Evolutionary conservation across 1,139 yeast genomes (phyloP).

Genomic region (Yamadazyma trypodendri): DNA sequence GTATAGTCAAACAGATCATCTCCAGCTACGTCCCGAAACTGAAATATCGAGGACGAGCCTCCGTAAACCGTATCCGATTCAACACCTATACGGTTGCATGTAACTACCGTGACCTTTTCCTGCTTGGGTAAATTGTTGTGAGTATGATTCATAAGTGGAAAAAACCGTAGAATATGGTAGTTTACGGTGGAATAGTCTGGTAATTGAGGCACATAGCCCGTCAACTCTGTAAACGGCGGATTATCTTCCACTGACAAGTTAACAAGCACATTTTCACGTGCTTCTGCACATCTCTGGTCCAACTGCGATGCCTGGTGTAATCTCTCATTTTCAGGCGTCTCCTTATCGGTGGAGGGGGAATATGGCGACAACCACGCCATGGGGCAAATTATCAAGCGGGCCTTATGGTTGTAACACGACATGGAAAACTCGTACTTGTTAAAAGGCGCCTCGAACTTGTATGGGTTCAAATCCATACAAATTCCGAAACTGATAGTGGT

Average conservation of each 20-base stretch:
- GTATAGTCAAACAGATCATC: constrained; percentile 21
- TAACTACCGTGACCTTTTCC: constrained; percentile 37
- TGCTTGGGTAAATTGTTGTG: constrained; percentile 25
- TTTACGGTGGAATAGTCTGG: constrained; percentile 32
- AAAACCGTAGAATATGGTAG: constrained; percentile 73
- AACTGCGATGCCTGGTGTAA: constrained; percentile 11
- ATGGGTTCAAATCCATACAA: constrained; percentile 95
- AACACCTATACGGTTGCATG: constrained; percentile 73
- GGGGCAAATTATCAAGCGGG: constrained; percentile 66
- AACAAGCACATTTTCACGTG: background rate
- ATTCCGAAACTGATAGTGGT: constrained; percentile 64
- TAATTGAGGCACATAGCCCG: constrained; percentile 13
- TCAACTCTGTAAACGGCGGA: constrained; percentile 7
- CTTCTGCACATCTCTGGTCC: constrained; percentile 1
- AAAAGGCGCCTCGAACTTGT: constrained; percentile 79
- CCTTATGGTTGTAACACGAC: constrained; percentile 47
- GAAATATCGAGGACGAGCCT: constrained; percentile 62
- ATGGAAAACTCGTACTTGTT: constrained; percentile 68
- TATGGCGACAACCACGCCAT: constrained; percentile 81
- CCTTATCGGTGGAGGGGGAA: constrained; percentile 43
- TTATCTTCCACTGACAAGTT: constrained; percentile 2
- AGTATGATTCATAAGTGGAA: constrained; percentile 56
- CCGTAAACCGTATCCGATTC: constrained; percentile 72
- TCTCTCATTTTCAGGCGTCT: constrained; percentile 14
- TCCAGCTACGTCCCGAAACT: constrained; percentile 39